Evolutionary conservation across 805 yeast species (phyloP), one percentile per base, ranked within the genome.

Genomic region (Wickerhamiella australiensis): DNA sequence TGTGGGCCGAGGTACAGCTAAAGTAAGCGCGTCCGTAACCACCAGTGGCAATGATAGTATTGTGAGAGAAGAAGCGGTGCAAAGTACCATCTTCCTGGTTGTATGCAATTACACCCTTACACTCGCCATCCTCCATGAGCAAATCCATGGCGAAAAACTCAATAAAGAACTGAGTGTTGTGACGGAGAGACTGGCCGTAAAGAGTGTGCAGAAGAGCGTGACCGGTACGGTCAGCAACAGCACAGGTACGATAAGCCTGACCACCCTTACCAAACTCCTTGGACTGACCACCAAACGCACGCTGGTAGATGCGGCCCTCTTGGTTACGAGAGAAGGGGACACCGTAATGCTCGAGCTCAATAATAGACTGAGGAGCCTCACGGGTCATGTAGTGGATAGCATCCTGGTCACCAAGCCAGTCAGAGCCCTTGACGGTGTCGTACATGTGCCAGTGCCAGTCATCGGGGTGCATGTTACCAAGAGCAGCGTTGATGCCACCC

Each of bases 381-480:
- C 87, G 80, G 52, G 98, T 90, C 98, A 90, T 90, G 73, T 90
- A 90, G 72, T 90, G 97, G 65, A 92, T 90, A 50, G 97, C 96
- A 65, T 90, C 98, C 73, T 90, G 98, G 71, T 90, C 98, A 64
- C 98, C 98, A 56, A 90, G 79, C 98, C 98, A 90, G 72, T 90
- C 98, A 8, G 96, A 87, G 56, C 98, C 98, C 73, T 90, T 90
- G 61, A 90, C 97, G 61, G 98, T 90, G 66, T 90, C 98, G 71
- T 92, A 90, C 96, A 90, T 88, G 70, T 90, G 98, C 96, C 97
- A 92, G 69, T 85, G 94, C 98, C 98, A 90, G 73, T 88, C 88
- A 69, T 90, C 98, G 59, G 78, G 75, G 73, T 92, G 97, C 95
- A 90, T 90, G 76, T 90, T 90, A 59, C 97, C 98, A 57, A 90